These are phyloP conservation scores for Orychophragmus violaceus DNA, from an alignment of 345 rosid genomes.

Conservation along the genomic window DNA sequence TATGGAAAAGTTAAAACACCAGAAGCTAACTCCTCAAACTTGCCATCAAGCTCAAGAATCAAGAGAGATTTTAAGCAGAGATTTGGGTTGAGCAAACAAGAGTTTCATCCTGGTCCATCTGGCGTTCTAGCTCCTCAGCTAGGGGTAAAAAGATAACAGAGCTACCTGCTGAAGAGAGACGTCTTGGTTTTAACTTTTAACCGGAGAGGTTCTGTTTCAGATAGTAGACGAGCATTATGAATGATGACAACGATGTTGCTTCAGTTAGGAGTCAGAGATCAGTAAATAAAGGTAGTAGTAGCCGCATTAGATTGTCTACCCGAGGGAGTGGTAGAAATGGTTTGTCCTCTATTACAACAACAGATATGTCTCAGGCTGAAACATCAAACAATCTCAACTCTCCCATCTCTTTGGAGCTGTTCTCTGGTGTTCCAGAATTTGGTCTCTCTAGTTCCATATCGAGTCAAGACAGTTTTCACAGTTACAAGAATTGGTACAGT, in stretches of 20 bases:
- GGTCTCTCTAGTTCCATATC: slow-evolving; percentile 38
- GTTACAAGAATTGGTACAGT: slow-evolving; percentile 94
- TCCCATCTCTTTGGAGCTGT: slow-evolving; percentile 41
- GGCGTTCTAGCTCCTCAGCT: slow-evolving; percentile 44
- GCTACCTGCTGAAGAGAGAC: slow-evolving; percentile 38
- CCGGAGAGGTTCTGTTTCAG: slow-evolving; percentile 49
- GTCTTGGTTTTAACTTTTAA: slow-evolving; percentile 33
- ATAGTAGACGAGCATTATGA: slow-evolving; percentile 44
- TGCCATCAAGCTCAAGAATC: slow-evolving; percentile 44
- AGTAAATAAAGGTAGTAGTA: slow-evolving; percentile 26
- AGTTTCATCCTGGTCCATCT: slow-evolving; percentile 39
- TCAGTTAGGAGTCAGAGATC: slow-evolving; percentile 53
- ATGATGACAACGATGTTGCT: slow-evolving; percentile 37
- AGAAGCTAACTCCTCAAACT: slow-evolving; percentile 47
- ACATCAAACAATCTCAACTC: slow-evolving; percentile 36
- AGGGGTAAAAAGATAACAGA: slow-evolving; percentile 54
- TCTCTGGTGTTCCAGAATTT: slow-evolving; percentile 52
- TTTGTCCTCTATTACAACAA: too few relatives aligned
- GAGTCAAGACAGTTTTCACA: slow-evolving; percentile 49
- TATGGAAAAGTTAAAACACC: too few relatives aligned
- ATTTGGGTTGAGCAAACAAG: slow-evolving; percentile 40
- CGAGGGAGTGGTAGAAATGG: slow-evolving; percentile 40
- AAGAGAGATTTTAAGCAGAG: slow-evolving; percentile 39
- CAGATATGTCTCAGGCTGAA: slow-evolving; percentile 43
- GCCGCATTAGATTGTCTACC: slow-evolving; percentile 37